Conservation (phyloP, 2,329 filamentous ascomycete genomes). For the Sclerotinia glacialis region DNA sequence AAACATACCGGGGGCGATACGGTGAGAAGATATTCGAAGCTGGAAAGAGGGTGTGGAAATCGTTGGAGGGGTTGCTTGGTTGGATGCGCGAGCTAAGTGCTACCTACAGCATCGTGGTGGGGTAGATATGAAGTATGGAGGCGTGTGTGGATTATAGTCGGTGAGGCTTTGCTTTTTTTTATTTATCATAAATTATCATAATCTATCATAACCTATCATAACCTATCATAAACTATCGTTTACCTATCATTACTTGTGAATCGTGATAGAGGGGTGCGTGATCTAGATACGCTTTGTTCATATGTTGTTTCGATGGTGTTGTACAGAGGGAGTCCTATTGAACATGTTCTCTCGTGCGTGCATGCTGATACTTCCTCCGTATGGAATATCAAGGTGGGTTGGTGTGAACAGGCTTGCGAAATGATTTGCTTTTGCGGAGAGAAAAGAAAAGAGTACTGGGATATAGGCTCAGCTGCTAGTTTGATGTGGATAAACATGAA, state of each 20-base stretch:
- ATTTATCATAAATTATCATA: too few species aligned
- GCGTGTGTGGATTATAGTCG: slow-evolving; percentile 6
- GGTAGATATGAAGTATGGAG: not conserved
- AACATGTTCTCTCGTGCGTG: not conserved
- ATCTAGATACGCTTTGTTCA: not conserved
- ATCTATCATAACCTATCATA: not conserved
- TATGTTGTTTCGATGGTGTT: not conserved
- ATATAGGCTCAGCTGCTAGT: not conserved
- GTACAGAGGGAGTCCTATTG: too few species aligned
- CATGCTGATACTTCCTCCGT: not conserved
- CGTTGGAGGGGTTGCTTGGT: slow-evolving; percentile 9
- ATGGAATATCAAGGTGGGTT: not conserved
- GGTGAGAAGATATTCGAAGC: not conserved
- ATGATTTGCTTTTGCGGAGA: not conserved
- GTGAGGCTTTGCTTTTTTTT: not conserved
- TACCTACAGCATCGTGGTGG: slow-evolving; percentile 6
- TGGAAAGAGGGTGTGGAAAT: not conserved
- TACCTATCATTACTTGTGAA: too few species aligned
- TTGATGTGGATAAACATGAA: not conserved
- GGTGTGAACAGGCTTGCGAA: not conserved
- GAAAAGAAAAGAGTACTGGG: not conserved
- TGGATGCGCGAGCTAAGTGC: not conserved
- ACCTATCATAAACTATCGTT: too few species aligned
- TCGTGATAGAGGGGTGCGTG: not conserved
- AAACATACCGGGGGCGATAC: not conserved